These are phyloP conservation scores for Candida nemodendra DNA, from an alignment of 805 yeast genomes.

Conservation along the genomic window DNA sequence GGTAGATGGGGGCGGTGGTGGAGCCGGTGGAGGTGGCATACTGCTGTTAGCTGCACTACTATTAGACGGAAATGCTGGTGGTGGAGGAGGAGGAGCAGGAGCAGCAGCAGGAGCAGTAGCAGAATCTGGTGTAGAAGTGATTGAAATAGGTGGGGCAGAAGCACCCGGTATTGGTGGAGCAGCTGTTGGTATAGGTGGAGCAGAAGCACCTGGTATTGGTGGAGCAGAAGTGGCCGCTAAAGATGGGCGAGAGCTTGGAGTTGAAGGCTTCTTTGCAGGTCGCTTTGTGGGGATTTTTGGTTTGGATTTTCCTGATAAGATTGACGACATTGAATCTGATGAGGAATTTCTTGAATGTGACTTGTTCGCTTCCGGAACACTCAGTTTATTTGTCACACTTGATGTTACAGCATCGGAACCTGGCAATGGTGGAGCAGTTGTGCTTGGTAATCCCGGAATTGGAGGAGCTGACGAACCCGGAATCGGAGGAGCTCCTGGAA, in stretches of 20 bases:
- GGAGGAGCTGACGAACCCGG: constrained; percentile 21
- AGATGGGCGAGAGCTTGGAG: constrained; percentile 18
- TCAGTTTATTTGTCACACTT: constrained; percentile 4
- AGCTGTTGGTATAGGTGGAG: constrained; percentile 18
- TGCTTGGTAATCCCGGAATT: constrained; percentile 5
- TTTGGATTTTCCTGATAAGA: constrained; percentile 14
- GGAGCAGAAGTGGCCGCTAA: constrained; percentile 19
- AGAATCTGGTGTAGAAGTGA: too few species aligned
- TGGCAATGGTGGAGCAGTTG: constrained; percentile 10
- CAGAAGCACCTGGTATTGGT: constrained; percentile 13
- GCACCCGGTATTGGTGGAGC: constrained; percentile 19
- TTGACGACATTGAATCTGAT: constrained; percentile 11
- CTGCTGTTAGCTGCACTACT: constrained; percentile 4
- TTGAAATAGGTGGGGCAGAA: constrained; percentile 13
- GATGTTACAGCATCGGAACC: constrained; percentile 9
- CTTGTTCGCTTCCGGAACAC: constrained; percentile 2
- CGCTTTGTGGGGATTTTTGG: constrained; percentile 21
- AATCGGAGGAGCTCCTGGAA: constrained; percentile 22
- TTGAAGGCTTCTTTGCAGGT: constrained; percentile 12
- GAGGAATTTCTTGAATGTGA: constrained; percentile 14
- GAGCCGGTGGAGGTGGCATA: constrained; percentile 14
- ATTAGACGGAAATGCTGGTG: constrained; percentile 11
- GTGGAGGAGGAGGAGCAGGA: constrained; percentile 15
- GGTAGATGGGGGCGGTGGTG: constrained; percentile 21
- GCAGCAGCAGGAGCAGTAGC: constrained; percentile 20